Evolutionary conservation across 345 rosid species (phyloP), one percentile per base, ranked within the genome.

Genomic region (Lagerstroemia speciosa): DNA sequence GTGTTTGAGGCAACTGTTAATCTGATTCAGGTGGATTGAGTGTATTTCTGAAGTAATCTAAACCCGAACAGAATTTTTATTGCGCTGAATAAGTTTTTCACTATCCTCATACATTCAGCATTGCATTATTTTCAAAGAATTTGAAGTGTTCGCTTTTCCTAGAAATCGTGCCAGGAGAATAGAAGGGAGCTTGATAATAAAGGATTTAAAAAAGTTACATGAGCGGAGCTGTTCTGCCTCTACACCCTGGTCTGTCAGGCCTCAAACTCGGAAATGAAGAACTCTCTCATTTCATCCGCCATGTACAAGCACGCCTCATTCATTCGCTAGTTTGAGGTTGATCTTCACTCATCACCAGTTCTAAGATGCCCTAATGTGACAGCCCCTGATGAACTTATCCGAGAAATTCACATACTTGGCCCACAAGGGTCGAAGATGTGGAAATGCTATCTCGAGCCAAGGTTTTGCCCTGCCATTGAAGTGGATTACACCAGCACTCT

Each of bases 381-480:
- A 93, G 62, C 91, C 75, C 74, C 81, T 91, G 78, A 91, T 87
- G 83, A 91, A 89, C 78, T 91, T 91, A 76, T 94, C 95, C 10
- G 95, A 85, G 78, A 89, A 88, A 75, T 94, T 75, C 27, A 94
- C 78, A 68, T 89, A 88, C 72, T 88, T 91, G 0, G 92, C 67
- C 99, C 99, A 94, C 71, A 94, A 73, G 40, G 93, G 89, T 69
- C 89, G 82, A 38, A 94, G 90, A 30, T 83, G 84, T 50, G 98
- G 87, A 73, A 91, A 89, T 65, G 96, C 98, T 64, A 89, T 91
- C 70, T 94, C 99, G 65, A 94, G 86, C 99, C 99, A 94, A 45
- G 99, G 99, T 84, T 94, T 94, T 41, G 99, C 99, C 83, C 98
- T 83, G 68, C 98, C 98, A 67, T 91, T 94, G 82, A 82, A 94